Evolutionary conservation across 2,329 filamentous ascomycete genomes (phyloP).

Genomic region (Iodosphaeria phyllophila): DNA sequence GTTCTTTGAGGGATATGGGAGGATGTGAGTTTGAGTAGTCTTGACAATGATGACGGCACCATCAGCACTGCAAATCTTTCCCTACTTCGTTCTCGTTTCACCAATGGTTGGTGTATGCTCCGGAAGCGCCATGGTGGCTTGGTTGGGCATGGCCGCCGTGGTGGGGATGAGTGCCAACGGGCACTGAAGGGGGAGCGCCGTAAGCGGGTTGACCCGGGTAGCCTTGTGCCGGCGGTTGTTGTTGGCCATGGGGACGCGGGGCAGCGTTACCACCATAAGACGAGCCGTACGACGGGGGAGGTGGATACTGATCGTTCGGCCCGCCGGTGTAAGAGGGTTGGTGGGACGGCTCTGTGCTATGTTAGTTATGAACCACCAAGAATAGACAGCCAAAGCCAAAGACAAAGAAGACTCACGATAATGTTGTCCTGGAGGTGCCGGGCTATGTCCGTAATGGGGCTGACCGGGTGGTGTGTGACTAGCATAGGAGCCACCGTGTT

Average conservation of each 20-base stretch:
- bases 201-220: conserved; percentile 13
- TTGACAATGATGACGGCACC: too few species aligned
- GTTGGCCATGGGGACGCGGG: too few species aligned
- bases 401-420: conserved; percentile 10
- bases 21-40: too few species aligned
- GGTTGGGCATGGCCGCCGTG: conserved; percentile 12
- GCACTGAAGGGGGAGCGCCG: conserved; percentile 7
- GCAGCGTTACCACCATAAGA: conserved; percentile 9
- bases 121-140: too few species aligned
- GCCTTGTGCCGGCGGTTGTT: conserved; percentile 10
- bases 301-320: background rate
- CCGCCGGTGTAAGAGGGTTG: conserved; percentile 8
- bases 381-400: background rate
- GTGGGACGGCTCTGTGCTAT: conserved; percentile 8
- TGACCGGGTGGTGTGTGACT: too few species aligned
- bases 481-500: conserved; percentile 8
- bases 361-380: conserved; percentile 3
- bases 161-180: conserved; percentile 10
- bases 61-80: background rate
- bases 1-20: too few species aligned
- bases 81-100: too few species aligned
- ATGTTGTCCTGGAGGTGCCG: conserved; percentile 10
- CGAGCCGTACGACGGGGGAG: conserved; percentile 1
- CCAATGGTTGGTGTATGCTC: too few species aligned
- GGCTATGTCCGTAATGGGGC: conserved; percentile 14